These are phyloP conservation scores for Beta corolliflora DNA, from an alignment of 179 eudicot genomes.

Conservation along the genomic window DNA sequence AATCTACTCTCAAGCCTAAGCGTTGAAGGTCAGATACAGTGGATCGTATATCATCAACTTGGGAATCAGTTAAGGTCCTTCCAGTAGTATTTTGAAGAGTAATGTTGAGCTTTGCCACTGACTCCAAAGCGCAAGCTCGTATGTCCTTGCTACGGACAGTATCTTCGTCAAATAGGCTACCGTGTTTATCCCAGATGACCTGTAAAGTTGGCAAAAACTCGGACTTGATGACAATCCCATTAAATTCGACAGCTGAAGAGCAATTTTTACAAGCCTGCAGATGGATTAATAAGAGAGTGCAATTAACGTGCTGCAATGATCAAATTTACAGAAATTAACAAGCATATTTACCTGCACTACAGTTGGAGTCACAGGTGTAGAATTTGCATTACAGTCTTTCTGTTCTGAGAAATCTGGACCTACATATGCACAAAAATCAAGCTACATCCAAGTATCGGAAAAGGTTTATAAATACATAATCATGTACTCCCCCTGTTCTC, in stretches of 20 bases:
- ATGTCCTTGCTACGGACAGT: neutral
- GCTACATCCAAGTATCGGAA: no score
- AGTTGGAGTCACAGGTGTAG: neutral
- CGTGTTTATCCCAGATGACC: conserved; percentile 13
- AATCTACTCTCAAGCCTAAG: conserved; percentile 13
- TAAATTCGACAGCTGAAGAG: neutral
- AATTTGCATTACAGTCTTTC: neutral
- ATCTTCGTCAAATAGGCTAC: neutral
- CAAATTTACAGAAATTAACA: neutral
- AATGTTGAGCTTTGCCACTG: neutral
- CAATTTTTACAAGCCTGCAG: neutral
- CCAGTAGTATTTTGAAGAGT: conserved; percentile 2
- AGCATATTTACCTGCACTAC: neutral
- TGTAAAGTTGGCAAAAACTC: neutral
- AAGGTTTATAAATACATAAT: no score
- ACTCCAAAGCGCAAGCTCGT: conserved; percentile 13
- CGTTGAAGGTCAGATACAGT: neutral
- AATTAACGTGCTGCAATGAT: neutral
- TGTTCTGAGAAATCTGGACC: neutral
- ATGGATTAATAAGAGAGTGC: neutral
- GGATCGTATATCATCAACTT: neutral
- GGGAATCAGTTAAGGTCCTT: neutral
- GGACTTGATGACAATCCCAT: neutral
- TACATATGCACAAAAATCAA: neutral
- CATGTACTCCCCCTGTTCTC: no score